Conservation (phyloP, 441 rosid genomes). For the Erodium trifolium region DNA sequence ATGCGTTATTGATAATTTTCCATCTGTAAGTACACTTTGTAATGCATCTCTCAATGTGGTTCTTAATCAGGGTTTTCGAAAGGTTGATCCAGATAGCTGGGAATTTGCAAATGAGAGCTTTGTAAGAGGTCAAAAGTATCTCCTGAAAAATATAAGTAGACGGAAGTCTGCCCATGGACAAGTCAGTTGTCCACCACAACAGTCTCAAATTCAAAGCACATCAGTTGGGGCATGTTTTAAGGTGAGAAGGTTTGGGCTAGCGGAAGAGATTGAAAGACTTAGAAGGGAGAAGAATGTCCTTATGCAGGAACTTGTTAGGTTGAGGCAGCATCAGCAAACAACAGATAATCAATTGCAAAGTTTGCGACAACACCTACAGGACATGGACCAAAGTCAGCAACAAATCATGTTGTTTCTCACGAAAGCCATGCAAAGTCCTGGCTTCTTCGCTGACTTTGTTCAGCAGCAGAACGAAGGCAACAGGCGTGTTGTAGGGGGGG, state of each 20-base stretch:
- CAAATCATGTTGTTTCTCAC: slow-evolving; percentile 64
- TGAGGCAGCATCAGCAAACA: slow-evolving; percentile 64
- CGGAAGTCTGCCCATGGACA: slow-evolving; percentile 35
- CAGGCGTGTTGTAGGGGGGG: slow-evolving; percentile 30
- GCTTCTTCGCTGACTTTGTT: slow-evolving; percentile 44
- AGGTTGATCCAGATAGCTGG: slow-evolving; percentile 74
- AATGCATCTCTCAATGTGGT: slow-evolving; percentile 9
- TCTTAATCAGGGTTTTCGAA: slow-evolving; percentile 42
- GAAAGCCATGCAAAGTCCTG: slow-evolving; percentile 44
- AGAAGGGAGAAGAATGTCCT: slow-evolving; percentile 54
- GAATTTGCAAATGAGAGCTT: slow-evolving; percentile 82
- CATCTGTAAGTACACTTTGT: background rate
- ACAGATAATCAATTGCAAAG: slow-evolving; percentile 46
- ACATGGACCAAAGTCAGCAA: slow-evolving; percentile 60
- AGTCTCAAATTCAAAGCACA: slow-evolving; percentile 47
- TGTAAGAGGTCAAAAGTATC: slow-evolving; percentile 56
- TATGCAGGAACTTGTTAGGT: slow-evolving; percentile 57
- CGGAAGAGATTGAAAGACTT: slow-evolving; percentile 45
- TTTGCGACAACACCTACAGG: slow-evolving; percentile 55
- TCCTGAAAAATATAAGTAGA: slow-evolving; percentile 58
- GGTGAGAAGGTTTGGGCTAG: slow-evolving; percentile 56
- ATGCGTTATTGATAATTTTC: background rate
- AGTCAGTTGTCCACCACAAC: slow-evolving; percentile 30
- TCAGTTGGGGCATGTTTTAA: slow-evolving; percentile 44
- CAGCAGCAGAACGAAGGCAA: slow-evolving; percentile 37